A percentile compares a stretch with the other conserved stretches of the same genome.
phyloP scores from a whole-genome alignment of 2,329 filamentous ascomycete genomes.

The Aspergillus phoenicis region DNA sequence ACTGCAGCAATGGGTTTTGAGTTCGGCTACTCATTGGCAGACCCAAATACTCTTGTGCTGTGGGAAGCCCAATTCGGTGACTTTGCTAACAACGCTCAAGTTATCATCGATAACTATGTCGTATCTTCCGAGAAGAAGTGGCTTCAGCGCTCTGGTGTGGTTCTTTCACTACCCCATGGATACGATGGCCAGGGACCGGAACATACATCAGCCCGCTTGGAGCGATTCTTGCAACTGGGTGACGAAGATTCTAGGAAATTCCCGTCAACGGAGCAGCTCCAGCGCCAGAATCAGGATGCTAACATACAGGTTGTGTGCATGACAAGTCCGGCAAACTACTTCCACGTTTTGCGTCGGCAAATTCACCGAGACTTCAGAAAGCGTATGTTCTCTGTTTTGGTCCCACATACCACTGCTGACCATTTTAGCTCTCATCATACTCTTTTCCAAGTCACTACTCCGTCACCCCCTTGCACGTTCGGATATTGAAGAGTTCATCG shows the following conservation, averaged over 20 bases:
- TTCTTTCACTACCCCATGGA: conserved; percentile 94
- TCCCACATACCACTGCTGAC: conserved; percentile 19
- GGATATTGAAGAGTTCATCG: conserved; percentile 84
- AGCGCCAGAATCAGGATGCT: conserved; percentile 98
- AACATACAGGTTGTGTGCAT: conserved; percentile 99
- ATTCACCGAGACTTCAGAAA: conserved; percentile 99
- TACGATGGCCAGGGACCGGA: conserved; percentile 98
- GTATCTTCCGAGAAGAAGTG: conserved; percentile 97
- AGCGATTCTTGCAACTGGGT: conserved; percentile 94
- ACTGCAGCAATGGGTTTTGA: conserved; percentile 86
- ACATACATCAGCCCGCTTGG: conserved; percentile 95
- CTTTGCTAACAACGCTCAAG: conserved; percentile 99
- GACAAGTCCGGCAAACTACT: conserved; percentile 91
- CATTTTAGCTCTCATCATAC: conserved; percentile 76
- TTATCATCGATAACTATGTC: conserved; percentile 98
- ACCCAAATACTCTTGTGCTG: conserved; percentile 95
- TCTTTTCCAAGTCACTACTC: conserved; percentile 97
- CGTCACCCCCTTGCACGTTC: conserved; percentile 93
- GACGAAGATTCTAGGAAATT: conserved; percentile 96
- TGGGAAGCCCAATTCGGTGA: conserved; percentile 99
- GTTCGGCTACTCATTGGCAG: conserved; percentile 96
- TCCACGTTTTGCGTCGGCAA: conserved; percentile 94
- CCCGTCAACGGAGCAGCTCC: conserved; percentile 82
- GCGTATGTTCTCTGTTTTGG: conserved; percentile 63
- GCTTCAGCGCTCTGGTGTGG: conserved; percentile 95